A percentile compares a stretch with the other conserved stretches of the same genome.
Evolutionary conservation across 495 filamentous ascomycete genomes (phyloP).

Genomic region (Daldinia decipiens): DNA sequence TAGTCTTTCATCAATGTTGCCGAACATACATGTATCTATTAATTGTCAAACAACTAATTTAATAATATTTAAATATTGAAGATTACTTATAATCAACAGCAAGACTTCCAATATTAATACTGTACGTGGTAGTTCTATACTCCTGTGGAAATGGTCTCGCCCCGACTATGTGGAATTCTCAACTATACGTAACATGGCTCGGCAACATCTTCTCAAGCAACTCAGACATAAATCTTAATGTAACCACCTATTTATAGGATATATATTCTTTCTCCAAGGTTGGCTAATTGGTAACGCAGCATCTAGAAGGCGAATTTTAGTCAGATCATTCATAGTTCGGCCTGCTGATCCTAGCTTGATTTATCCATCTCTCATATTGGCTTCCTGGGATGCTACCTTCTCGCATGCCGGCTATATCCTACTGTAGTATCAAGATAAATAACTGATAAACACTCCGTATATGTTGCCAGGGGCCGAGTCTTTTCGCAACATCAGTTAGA

Average conservation of each 20-base stretch:
- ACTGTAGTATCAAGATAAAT: not conserved
- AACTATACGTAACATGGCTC: not conserved
- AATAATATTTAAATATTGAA: no score
- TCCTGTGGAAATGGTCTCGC: not conserved
- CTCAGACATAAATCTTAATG: not conserved
- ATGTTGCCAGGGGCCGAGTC: not conserved
- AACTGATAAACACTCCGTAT: not conserved
- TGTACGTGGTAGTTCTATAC: not conserved
- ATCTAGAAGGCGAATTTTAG: not conserved
- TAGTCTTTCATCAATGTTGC: no score
- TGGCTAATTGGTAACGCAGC: not conserved
- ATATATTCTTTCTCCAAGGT: not conserved
- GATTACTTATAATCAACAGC: no score
- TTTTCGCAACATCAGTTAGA: not conserved
- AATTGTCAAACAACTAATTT: no score
- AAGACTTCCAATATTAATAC: not conserved
- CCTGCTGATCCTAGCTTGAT: conserved; percentile 17
- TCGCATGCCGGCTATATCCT: conserved; percentile 37
- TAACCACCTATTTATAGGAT: conserved; percentile 14
- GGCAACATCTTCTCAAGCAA: conserved; percentile 4
- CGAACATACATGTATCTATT: no score
- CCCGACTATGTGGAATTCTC: not conserved
- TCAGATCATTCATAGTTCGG: conserved; percentile 23
- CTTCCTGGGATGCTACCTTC: conserved; percentile 16
- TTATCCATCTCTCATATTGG: not conserved